Conservation (phyloP, 805 yeast genomes). For the Lipomyces anomalus region DNA sequence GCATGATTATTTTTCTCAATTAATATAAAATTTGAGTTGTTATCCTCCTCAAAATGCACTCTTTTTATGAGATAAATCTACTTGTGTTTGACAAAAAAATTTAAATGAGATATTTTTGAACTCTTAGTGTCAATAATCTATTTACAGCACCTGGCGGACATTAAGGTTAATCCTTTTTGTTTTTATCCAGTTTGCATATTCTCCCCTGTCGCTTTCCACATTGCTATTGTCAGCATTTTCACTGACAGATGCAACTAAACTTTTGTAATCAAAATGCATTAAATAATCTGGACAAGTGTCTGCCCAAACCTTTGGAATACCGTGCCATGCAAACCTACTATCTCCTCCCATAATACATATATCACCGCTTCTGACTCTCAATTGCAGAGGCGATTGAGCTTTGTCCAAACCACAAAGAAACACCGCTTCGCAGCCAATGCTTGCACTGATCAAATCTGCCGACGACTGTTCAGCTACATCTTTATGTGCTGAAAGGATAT, state of each 20-base stretch:
- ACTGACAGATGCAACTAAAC: not conserved
- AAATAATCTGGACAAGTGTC: constrained; percentile 33
- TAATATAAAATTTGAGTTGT: too few species aligned
- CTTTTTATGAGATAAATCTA: too few species aligned
- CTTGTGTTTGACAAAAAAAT: too few species aligned
- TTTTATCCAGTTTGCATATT: constrained; percentile 32
- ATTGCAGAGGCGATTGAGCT: constrained; percentile 31
- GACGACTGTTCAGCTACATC: constrained; percentile 38
- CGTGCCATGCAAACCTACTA: constrained; percentile 40
- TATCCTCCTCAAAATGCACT: too few species aligned
- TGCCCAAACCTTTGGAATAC: constrained; percentile 37
- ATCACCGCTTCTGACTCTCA: constrained; percentile 38
- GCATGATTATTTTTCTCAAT: too few species aligned
- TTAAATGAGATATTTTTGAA: not conserved
- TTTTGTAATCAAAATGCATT: constrained; percentile 9
- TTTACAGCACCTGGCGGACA: constrained; percentile 37
- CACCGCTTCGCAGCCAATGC: constrained; percentile 39
- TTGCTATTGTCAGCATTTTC: constrained; percentile 3
- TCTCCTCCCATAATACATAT: constrained; percentile 39
- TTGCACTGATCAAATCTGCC: constrained; percentile 36
- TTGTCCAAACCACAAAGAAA: constrained; percentile 26
- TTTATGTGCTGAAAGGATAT: constrained; percentile 40
- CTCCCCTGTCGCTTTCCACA: constrained; percentile 4
- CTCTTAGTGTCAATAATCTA: too few species aligned
- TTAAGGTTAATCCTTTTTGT: constrained; percentile 38